Conservation (phyloP, 192 early-diverging fungal species). For the Neocallimastix lanati region DNA sequence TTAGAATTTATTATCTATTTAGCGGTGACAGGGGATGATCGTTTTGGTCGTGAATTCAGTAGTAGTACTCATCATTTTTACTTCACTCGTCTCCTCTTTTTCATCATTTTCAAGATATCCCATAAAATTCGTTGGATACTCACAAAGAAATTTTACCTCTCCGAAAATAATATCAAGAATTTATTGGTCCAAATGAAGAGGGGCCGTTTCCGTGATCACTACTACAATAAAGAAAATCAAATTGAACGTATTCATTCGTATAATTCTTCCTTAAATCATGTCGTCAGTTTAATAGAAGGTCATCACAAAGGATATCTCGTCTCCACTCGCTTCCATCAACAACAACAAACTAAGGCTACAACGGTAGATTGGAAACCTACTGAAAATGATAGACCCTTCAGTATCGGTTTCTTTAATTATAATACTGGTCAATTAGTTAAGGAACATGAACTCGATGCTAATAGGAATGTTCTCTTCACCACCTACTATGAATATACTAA, state of each 20-base stretch:
- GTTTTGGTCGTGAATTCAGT: constrained; percentile 15
- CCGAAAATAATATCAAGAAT: not conserved
- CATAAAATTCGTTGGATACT: not conserved
- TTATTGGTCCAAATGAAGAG: not conserved
- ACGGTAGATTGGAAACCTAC: constrained; percentile 10
- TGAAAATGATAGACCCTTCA: constrained; percentile 6
- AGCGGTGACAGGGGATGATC: constrained; percentile 13
- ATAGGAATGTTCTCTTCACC: not conserved
- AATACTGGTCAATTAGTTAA: constrained; percentile 1
- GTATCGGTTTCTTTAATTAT: constrained; percentile 7
- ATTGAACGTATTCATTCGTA: not conserved
- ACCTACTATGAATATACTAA: constrained; percentile 11
- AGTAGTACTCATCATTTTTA: not conserved
- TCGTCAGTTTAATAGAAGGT: not conserved
- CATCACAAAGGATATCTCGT: not conserved
- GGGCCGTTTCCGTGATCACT: not conserved
- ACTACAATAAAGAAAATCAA: not conserved
- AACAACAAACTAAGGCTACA: constrained; percentile 3
- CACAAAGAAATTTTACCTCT: not conserved
- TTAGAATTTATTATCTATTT: constrained; percentile 8
- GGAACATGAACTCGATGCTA: constrained; percentile 8
- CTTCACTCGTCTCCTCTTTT: not conserved
- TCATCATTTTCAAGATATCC: not conserved
- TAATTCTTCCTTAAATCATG: not conserved
- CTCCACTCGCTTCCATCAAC: not conserved